phyloP scores from a whole-genome alignment of 108 stramenopile genomes.

The Craspedostauros australis region DNA sequence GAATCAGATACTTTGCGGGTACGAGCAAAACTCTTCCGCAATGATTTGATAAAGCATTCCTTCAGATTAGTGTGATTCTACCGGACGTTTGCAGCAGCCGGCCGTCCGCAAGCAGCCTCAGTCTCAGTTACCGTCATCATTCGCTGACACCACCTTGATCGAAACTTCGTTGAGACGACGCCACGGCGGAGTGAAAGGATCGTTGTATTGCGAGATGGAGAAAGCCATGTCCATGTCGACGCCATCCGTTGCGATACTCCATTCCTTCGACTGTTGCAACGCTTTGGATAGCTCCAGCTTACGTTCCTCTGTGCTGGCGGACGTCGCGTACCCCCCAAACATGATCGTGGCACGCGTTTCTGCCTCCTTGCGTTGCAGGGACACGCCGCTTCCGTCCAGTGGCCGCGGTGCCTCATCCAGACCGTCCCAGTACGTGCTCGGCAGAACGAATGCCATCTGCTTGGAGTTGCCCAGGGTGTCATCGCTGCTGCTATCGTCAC shows the following conservation, averaged over 20 bases:
- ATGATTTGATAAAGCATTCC: too few species aligned
- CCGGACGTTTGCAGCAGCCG: conserved; percentile 52
- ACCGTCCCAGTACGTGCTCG: conserved; percentile 68
- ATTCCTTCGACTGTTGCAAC: conserved; percentile 21
- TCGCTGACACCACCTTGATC: conserved; percentile 22
- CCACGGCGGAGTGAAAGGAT: conserved; percentile 95
- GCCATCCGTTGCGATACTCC: conserved; percentile 20
- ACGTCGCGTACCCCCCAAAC: conserved; percentile 86
- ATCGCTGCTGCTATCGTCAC: conserved; percentile 15
- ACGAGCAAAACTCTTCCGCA: too few species aligned
- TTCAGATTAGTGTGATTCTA: conserved; percentile 48
- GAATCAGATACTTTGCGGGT: too few species aligned
- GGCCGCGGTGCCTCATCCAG: conserved; percentile 67
- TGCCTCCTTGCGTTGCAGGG: conserved; percentile 32
- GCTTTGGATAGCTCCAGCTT: conserved; percentile 46
- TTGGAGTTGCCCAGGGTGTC: too few species aligned
- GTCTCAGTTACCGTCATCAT: conserved; percentile 19
- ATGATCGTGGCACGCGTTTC: conserved; percentile 68
- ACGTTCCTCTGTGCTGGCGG: conserved; percentile 51
- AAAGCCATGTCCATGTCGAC: conserved; percentile 12
- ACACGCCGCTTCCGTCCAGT: conserved; percentile 59
- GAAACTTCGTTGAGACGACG: conserved; percentile 88
- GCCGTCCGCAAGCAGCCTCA: conserved; percentile 75
- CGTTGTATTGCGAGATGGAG: conserved; percentile 87
- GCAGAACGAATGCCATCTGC: conserved; percentile 88